These are phyloP conservation scores for Fusarium heterosporum DNA, from an alignment of 2,329 filamentous ascomycete genomes.

Conservation along the genomic window DNA sequence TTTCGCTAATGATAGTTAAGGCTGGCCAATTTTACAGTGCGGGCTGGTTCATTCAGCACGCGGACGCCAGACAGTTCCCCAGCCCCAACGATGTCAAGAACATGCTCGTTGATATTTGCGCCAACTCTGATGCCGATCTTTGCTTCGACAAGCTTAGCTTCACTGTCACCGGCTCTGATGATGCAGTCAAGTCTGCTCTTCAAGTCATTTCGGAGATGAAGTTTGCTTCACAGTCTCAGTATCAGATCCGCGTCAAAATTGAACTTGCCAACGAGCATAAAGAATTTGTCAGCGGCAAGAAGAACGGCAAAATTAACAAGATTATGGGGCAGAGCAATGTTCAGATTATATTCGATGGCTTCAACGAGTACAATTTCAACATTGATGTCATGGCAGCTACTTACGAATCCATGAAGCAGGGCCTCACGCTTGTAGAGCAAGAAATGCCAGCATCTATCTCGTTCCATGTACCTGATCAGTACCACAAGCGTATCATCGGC, in stretches of 20 bases:
- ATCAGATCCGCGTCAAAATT: constrained; percentile 97
- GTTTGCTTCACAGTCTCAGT: constrained; percentile 87
- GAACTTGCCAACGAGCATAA: constrained; percentile 99
- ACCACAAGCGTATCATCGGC: constrained; percentile 99
- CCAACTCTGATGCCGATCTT: constrained; percentile 94
- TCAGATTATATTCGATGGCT: constrained; percentile 98
- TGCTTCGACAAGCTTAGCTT: constrained; percentile 96
- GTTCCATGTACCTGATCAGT: constrained; percentile 98
- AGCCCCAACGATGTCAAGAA: constrained; percentile 79
- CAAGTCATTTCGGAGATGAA: constrained; percentile 92
- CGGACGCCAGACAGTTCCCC: constrained; percentile 72
- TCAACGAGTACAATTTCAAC: constrained; percentile 99
- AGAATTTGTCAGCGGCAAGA: constrained; percentile 99
- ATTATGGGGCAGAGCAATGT: constrained; percentile 99
- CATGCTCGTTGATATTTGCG: constrained; percentile 96
- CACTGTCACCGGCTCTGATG: constrained; percentile 93
- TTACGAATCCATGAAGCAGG: constrained; percentile 95
- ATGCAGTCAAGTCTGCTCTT: constrained; percentile 95
- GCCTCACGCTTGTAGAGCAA: constrained; percentile 92
- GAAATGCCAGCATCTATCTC: constrained; percentile 99
- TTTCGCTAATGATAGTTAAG: constrained; percentile 57
- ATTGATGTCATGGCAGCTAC: constrained; percentile 94
- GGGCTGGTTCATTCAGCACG: constrained; percentile 91
- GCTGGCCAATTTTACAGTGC: constrained; percentile 98
- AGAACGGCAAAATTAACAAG: constrained; percentile 99